These are phyloP conservation scores for Tilletia walkeri DNA, from an alignment of 1,284 basidiomycete genomes.

Conservation along the genomic window DNA sequence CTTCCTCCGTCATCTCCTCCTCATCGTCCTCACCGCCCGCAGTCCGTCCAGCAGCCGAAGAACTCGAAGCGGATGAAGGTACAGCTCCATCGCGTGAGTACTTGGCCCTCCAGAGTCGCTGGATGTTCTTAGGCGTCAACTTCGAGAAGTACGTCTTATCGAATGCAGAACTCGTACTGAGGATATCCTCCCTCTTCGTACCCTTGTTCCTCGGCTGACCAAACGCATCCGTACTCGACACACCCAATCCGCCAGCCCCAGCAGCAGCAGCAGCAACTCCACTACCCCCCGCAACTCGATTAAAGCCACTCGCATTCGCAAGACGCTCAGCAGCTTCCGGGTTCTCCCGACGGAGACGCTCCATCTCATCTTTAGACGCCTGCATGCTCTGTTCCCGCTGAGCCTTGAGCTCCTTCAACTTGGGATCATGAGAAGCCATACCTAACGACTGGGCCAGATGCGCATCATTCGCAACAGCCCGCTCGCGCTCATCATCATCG, in stretches of 20 bases:
- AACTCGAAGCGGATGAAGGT: not conserved
- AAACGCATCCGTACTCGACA: conserved; percentile 24
- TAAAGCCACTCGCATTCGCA: conserved; percentile 12
- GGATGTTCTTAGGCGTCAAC: conserved; percentile 50
- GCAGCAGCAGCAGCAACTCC: conserved; percentile 13
- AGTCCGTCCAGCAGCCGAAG: not conserved
- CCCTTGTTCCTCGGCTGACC: conserved; percentile 18
- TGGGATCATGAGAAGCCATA: conserved; percentile 47
- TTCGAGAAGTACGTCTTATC: conserved; percentile 53
- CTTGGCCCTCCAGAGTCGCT: conserved; percentile 48
- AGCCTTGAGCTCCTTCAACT: conserved; percentile 47
- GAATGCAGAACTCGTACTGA: conserved; percentile 48
- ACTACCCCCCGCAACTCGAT: not conserved
- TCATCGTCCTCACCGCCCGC: conserved; percentile 20
- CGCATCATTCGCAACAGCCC: conserved; percentile 40
- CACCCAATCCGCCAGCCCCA: conserved; percentile 22
- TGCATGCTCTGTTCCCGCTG: conserved; percentile 51
- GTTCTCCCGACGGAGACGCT: conserved; percentile 38
- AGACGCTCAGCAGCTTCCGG: conserved; percentile 28
- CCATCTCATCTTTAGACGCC: conserved; percentile 47
- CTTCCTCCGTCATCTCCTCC: conserved; percentile 57
- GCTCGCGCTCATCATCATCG: conserved; percentile 40
- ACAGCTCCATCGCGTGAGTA: conserved; percentile 24
- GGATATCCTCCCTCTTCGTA: conserved; percentile 45
- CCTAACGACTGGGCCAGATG: conserved; percentile 51